A percentile compares a stretch with the other conserved stretches of the same genome.
phyloP scores from a whole-genome alignment of 2,329 filamentous ascomycete species.

The Colletotrichum sidae region DNA sequence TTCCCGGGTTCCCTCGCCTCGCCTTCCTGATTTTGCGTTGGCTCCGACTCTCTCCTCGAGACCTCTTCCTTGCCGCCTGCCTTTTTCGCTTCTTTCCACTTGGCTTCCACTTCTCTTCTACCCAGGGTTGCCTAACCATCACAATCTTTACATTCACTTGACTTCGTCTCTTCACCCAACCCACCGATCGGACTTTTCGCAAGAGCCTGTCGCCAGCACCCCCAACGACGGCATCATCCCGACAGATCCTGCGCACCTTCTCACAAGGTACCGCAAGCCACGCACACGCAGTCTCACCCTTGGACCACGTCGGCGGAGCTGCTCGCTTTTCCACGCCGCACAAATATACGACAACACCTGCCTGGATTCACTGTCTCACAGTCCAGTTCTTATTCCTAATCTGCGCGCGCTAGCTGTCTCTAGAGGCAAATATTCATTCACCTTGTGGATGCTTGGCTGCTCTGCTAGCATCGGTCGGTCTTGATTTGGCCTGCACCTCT shows the following conservation, averaged over 20 bases:
- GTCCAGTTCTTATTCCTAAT: slow-evolving; percentile 27
- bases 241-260: not conserved
- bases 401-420: slow-evolving; percentile 32
- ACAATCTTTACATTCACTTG: slow-evolving; percentile 7
- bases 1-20: not conserved
- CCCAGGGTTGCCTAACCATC: slow-evolving; percentile 26
- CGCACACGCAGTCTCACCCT: not conserved
- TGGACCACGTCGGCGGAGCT: slow-evolving; percentile 9
- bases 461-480: slow-evolving; percentile 23
- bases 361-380: slow-evolving; percentile 32
- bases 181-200: not conserved
- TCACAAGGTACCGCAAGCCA: not conserved
- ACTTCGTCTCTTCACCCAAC: slow-evolving; percentile 10
- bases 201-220: not conserved
- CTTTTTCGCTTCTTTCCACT: slow-evolving; percentile 29
- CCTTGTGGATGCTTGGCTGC: slow-evolving; percentile 27
- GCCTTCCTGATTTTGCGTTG: slow-evolving; percentile 6
- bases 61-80: slow-evolving; percentile 19
- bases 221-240: slow-evolving; percentile 19
- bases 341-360: slow-evolving; percentile 27
- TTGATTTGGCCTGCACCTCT: slow-evolving; percentile 30
- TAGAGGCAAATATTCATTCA: slow-evolving; percentile 28
- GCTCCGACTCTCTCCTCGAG: slow-evolving; percentile 27
- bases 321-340: no score
- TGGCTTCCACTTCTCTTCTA: slow-evolving; percentile 30